Percentiles rank a stretch among this genome's conserved stretches.
phyloP scores from a whole-genome alignment of 2,329 filamentous ascomycete species.

The Rhinocladiella similis region DNA sequence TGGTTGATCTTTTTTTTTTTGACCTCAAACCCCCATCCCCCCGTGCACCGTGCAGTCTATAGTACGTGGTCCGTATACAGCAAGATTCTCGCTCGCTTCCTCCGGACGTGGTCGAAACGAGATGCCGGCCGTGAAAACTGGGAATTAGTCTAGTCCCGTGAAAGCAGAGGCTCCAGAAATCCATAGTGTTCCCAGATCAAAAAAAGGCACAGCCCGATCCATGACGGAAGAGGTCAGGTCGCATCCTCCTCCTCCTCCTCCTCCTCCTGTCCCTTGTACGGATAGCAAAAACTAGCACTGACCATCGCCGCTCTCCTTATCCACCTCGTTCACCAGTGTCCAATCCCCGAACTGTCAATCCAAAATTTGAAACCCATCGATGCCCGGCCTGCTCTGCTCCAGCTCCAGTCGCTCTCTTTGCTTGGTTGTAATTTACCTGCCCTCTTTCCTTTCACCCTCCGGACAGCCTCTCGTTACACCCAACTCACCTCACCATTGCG shows the following conservation, averaged over 20 bases:
- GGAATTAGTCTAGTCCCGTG: too few species aligned
- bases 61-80: too few species aligned
- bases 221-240: not conserved
- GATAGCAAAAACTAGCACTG: not conserved
- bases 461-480: not conserved
- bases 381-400: not conserved
- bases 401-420: not conserved
- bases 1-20: too few species aligned
- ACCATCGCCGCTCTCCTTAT: not conserved
- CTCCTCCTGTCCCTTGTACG: too few species aligned
- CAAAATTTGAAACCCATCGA: constrained; percentile 9
- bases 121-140: too few species aligned
- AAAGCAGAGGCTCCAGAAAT: too few species aligned
- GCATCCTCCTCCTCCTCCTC: too few species aligned
- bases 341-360: constrained; percentile 4
- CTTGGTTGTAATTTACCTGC: constrained; percentile 3
- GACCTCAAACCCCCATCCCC: too few species aligned
- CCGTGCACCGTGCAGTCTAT: too few species aligned
- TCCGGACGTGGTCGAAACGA: too few species aligned
- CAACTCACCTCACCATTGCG: too few species aligned
- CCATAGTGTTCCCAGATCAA: not conserved
- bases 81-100: too few species aligned
- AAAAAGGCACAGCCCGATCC: not conserved
- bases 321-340: not conserved
- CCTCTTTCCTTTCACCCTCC: not conserved